Evolutionary conservation across 331 rosid species (phyloP), one percentile per base, ranked within the genome.

Genomic region (Malus hybrid): DNA sequence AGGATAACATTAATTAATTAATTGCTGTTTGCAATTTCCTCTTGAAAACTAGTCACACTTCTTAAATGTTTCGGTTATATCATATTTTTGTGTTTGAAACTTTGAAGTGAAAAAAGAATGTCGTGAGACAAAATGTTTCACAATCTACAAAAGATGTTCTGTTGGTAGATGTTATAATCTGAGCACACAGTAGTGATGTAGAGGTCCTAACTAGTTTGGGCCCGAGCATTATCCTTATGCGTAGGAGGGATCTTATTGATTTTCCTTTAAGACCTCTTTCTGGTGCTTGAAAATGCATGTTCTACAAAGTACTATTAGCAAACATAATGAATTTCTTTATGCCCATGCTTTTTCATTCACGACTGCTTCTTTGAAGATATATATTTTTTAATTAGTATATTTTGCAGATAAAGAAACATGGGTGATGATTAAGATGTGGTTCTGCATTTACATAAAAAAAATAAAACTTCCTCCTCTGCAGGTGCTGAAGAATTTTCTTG

Each of bases 401-500:
- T 55, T 55, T 55, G 2, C 2, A 7, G 61, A 55, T 20, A 3
- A 18, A 18, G 20, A 8, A 55, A 55, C 61, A 59, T 59, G 13
- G 65, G 65, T 6, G 29, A 59, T 24, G 46, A 39, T 39, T 39
- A 39, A 39, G 46, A 39, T 39, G 46, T 39, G 46, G 46, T 9
- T 39, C 46, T 59, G 27, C 48, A 75, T 29, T 36, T 27, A 52
- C 63, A 72, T 22, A 19, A 3, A 42, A 34, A 48, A 29, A 29
- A 52, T 7, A 29, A 22, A 76, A 73, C 39, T 62, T 73, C 79
- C 74, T 78, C 79, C 73, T 83, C 67, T 68, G 78, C 88, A 94
- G 99, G 96, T 94, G 81, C 84, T 94, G 92, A 92, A 92, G 86
- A 83, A 68, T 84, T 94, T 92, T 82, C 93, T 94, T 52, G 91